Base-by-base conservation (phyloP, 192 early-diverging fungal genomes). In the Entophlyctis luteolus region DNA sequence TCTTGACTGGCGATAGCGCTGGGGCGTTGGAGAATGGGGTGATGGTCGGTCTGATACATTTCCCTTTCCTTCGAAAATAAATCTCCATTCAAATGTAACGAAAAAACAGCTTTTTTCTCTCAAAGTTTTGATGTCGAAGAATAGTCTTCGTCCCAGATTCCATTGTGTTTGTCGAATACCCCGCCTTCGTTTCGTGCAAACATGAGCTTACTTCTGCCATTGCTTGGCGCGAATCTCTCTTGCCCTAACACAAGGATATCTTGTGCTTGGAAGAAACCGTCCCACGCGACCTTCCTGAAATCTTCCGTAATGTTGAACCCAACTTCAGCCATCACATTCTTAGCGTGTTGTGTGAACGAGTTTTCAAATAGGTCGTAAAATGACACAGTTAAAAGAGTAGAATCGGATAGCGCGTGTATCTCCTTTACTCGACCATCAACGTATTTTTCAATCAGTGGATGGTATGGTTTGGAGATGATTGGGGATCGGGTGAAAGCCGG, bases 1-100 rank as follows among this genome's bases (percentile, higher is more conserved):
- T 46, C 27, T 48, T 20, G 36, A 42, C 16, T 18, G 18, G 18
- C 32, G 37, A 32, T 20, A 38, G 39, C 35, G 58, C 29, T 60
- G 58, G 55, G 58, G 58, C 58, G 58, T 36, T 60, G 58, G 58
- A 60, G 58, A 60, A 60, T 60, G 58, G 58, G 58, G 58, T 14
- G 58, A 59, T 42, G 58, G 58, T 45, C 58, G 38, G 58, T 59
- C 58, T 59, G 58, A 59, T 52, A 52, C 49, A 52, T 52, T 52
- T 6, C 22, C 25, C 32, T 57, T 35, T 22, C 55, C 47, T 28
- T 22, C 38, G n/a, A n/a, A n/a, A n/a, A n/a, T n/a, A n/a, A n/a
- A n/a, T n/a, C 39, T 42, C n/a, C 39, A 8, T 42, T 42, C 10
- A n/a, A 42, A n/a, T 42, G 8, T 8, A 8, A 42, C 39, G 8